Percentiles rank a stretch among this genome's conserved stretches.
phyloP scores from a whole-genome alignment of 306 rosid species.

The Canavalia gladiata region DNA sequence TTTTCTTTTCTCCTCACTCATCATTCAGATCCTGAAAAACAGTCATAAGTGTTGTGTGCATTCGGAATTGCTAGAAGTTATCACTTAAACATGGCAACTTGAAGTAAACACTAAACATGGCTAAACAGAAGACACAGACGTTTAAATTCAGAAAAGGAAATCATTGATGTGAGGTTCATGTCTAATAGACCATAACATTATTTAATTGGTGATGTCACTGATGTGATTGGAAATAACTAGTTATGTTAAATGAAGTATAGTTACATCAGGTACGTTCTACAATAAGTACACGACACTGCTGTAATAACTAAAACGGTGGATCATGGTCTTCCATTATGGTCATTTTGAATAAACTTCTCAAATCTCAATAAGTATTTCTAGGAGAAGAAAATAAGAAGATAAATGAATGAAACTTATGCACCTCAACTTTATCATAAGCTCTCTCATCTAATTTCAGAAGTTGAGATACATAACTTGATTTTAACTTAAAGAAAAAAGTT shows the following conservation, averaged over 20 bases:
- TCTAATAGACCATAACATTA: not conserved
- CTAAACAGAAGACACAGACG: constrained; percentile 10
- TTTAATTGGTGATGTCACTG: not conserved
- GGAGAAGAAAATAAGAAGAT: too few species aligned
- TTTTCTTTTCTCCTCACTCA: not conserved
- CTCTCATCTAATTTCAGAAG: too few species aligned
- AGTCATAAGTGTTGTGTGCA: not conserved
- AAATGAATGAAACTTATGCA: too few species aligned
- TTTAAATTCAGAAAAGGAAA: constrained; percentile 5
- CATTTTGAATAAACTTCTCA: too few species aligned
- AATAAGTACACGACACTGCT: not conserved
- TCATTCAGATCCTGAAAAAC: not conserved
- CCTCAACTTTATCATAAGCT: too few species aligned
- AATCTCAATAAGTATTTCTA: too few species aligned
- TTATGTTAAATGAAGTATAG: not conserved
- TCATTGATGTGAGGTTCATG: constrained; percentile 11
- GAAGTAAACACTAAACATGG: not conserved
- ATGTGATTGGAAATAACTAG: constrained; percentile 25
- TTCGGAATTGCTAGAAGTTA: not conserved
- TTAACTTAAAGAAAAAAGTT: too few species aligned
- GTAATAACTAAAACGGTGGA: not conserved
- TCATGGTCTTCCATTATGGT: not conserved
- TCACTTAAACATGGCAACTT: not conserved
- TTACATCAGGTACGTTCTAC: not conserved
- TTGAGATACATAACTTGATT: too few species aligned